These are phyloP conservation scores for Letharia lupina DNA, from an alignment of 495 filamentous ascomycete species.

Conservation along the genomic window DNA sequence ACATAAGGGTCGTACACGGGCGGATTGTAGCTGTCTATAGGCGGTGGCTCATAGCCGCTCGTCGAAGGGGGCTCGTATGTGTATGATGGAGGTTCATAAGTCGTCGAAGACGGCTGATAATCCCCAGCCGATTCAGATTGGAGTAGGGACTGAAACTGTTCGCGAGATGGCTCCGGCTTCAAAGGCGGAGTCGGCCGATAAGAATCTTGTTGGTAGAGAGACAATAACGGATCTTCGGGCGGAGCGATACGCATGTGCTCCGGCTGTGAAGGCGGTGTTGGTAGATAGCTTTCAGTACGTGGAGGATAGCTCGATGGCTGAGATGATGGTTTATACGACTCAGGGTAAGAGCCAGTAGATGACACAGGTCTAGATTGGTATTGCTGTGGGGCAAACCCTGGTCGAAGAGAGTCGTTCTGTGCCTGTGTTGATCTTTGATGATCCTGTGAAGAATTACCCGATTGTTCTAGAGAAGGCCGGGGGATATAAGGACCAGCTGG, in stretches of 20 bases:
- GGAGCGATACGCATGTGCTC: constrained; percentile 42
- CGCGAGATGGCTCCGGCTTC: constrained; percentile 13
- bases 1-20: constrained; percentile 29
- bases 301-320: constrained; percentile 33
- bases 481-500: constrained; percentile 45
- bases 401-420: constrained; percentile 18
- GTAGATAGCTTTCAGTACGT: constrained; percentile 35
- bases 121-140: neutral
- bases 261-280: constrained; percentile 40
- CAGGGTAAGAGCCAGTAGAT: constrained; percentile 26
- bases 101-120: constrained; percentile 6
- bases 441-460: constrained; percentile 40
- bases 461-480: constrained; percentile 43
- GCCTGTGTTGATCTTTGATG: constrained; percentile 34
- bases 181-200: constrained; percentile 24
- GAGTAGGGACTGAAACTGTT: neutral
- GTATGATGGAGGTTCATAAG: constrained; percentile 19
- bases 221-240: constrained; percentile 32
- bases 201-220: constrained; percentile 16
- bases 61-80: constrained; percentile 21
- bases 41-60: constrained; percentile 22
- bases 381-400: constrained; percentile 12
- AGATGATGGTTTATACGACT: constrained; percentile 24
- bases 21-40: constrained; percentile 28
- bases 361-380: constrained; percentile 20